A percentile compares a stretch with the other conserved stretches of the same genome.
Evolutionary conservation across 768 basidiomycete genomes (phyloP).

Genomic region (Naematelia aurantialba): DNA sequence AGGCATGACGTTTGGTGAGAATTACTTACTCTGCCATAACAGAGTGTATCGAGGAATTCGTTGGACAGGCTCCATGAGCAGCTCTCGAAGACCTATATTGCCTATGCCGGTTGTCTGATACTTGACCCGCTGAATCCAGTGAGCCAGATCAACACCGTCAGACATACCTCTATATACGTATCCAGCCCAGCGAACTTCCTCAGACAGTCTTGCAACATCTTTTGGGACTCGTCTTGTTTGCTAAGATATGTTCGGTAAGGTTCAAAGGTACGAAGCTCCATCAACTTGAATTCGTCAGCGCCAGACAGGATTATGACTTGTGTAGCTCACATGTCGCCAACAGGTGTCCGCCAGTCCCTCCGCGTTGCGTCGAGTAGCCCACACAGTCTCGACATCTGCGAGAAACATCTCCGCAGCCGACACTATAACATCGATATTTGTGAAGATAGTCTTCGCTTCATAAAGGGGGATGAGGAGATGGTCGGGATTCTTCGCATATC

Average conservation of each 20-base stretch:
- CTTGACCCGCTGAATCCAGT: slow-evolving; percentile 54
- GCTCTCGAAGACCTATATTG: slow-evolving; percentile 80
- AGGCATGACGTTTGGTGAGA: not conserved
- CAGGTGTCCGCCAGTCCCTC: slow-evolving; percentile 73
- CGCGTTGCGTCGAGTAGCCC: slow-evolving; percentile 58
- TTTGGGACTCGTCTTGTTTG: slow-evolving; percentile 88
- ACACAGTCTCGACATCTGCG: slow-evolving; percentile 73
- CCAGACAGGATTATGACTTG: not conserved
- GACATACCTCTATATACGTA: slow-evolving; percentile 77
- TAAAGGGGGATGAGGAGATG: slow-evolving; percentile 83
- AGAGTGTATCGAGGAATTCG: slow-evolving; percentile 92
- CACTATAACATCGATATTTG: slow-evolving; percentile 84
- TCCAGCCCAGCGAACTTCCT: slow-evolving; percentile 72
- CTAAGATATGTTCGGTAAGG: slow-evolving; percentile 86
- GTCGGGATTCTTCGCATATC: slow-evolving; percentile 75
- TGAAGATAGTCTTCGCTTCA: slow-evolving; percentile 88
- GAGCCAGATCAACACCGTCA: slow-evolving; percentile 49
- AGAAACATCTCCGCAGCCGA: slow-evolving; percentile 87
- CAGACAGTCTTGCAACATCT: slow-evolving; percentile 74
- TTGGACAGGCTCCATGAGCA: slow-evolving; percentile 94
- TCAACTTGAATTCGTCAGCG: slow-evolving; percentile 57
- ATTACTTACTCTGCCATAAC: slow-evolving; percentile 63
- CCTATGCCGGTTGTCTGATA: slow-evolving; percentile 60
- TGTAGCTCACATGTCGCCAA: slow-evolving; percentile 60
- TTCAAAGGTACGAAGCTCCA: slow-evolving; percentile 76